Percentiles rank a stretch among this genome's conserved stretches.
Evolutionary conservation across 208 protist species (phyloP).

Genomic region (Angomonas ambiguus): DNA sequence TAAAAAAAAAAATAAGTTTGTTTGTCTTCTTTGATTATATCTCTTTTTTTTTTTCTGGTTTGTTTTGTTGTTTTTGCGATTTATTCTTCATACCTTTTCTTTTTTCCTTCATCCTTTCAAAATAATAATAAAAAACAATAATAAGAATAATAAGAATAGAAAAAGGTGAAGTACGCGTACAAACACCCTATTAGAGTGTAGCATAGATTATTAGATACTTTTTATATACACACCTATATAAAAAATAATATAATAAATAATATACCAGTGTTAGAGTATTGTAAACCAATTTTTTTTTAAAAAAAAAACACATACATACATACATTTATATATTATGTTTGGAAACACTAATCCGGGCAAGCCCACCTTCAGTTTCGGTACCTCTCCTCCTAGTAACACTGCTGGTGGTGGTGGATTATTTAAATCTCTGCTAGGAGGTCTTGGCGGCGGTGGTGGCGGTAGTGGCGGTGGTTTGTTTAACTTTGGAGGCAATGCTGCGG

Average conservation of each 20-base stretch:
- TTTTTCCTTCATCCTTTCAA: conserved; percentile 10
- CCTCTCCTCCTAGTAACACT: neutral
- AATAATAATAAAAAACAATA: too few species aligned
- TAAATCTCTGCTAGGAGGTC: neutral
- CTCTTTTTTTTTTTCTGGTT: neutral
- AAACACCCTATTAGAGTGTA: too few species aligned
- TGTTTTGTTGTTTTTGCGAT: conserved; percentile 4
- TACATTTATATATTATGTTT: neutral
- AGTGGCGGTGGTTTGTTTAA: neutral
- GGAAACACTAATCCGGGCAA: neutral
- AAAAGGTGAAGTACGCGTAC: too few species aligned
- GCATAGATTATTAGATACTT: neutral
- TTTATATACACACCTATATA: neutral
- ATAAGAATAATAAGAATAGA: neutral
- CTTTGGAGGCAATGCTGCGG: neutral
- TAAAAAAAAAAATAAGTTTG: neutral
- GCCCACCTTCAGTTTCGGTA: neutral
- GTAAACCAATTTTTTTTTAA: too few species aligned
- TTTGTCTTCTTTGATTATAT: neutral
- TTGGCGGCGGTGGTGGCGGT: neutral
- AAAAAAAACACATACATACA: neutral
- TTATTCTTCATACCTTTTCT: neutral
- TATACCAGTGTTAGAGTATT: neutral
- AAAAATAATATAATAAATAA: neutral
- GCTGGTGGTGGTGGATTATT: neutral